These are phyloP conservation scores for Polyporus tsugae DNA, from an alignment of 1,284 basidiomycete species.

Conservation along the genomic window DNA sequence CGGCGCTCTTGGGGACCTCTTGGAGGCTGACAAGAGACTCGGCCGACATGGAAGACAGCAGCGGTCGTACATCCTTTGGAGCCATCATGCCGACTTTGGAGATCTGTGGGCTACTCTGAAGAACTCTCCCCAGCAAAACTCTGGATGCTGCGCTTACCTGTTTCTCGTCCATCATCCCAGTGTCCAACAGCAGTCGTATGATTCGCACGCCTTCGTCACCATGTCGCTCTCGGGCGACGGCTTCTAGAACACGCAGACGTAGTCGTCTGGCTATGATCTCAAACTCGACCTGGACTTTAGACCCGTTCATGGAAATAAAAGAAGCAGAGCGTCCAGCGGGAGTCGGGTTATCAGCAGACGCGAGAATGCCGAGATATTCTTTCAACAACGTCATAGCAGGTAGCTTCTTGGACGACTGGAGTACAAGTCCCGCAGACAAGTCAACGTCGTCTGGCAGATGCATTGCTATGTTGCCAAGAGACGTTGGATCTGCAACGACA, in stretches of 20 bases:
- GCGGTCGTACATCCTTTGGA: slow-evolving; percentile 84
- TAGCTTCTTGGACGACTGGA: slow-evolving; percentile 61
- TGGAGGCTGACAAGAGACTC: slow-evolving; percentile 88
- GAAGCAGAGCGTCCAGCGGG: slow-evolving; percentile 68
- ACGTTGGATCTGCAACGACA: slow-evolving; percentile 60
- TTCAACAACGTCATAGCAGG: slow-evolving; percentile 68
- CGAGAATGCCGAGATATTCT: slow-evolving; percentile 81
- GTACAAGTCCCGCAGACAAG: slow-evolving; percentile 64
- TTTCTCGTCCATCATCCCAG: slow-evolving; percentile 98
- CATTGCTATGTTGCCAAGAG: slow-evolving; percentile 65
- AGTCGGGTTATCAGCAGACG: slow-evolving; percentile 83
- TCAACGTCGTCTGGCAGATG: slow-evolving; percentile 68
- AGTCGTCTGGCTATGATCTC: slow-evolving; percentile 79
- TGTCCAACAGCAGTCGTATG: slow-evolving; percentile 81
- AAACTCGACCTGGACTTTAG: slow-evolving; percentile 86
- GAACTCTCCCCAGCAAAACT: not conserved
- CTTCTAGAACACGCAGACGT: slow-evolving; percentile 79
- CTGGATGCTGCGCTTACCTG: slow-evolving; percentile 62
- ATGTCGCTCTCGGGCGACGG: slow-evolving; percentile 84
- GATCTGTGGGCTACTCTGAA: slow-evolving; percentile 61
- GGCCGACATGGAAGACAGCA: slow-evolving; percentile 81
- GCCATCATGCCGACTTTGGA: slow-evolving; percentile 94
- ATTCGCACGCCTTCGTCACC: slow-evolving; percentile 90
- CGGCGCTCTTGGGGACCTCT: slow-evolving; percentile 89
- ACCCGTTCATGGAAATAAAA: slow-evolving; percentile 73